Base-by-base conservation (phyloP, 1,284 basidiomycete species). In the Nidula niveotomentosa region DNA sequence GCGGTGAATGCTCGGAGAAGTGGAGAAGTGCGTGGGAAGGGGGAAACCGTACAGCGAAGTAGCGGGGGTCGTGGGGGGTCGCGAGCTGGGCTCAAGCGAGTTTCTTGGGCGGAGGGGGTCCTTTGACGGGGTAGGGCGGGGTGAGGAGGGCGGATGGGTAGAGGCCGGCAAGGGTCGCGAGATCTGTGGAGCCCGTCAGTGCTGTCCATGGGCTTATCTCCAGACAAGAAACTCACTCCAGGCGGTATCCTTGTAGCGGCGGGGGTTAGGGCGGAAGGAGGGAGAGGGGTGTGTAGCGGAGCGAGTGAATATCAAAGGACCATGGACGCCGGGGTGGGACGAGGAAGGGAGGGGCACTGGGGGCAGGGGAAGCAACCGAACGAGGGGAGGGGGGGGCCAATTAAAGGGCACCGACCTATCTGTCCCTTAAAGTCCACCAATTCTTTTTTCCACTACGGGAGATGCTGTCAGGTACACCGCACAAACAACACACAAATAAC, bases 131-230 rank as follows among this genome's bases (percentile, higher is more conserved):
- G 65, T 69, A 69, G 67, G 66, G 60, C 65, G 65, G 34, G 48
- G 30, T 6, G 71, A 69, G 47, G 55, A 60, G 65, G 59, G 76
- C 81, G 80, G 69, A 64, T 66, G 72, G 72, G 71, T 30, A 81
- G 88, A 82, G 79, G 87, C 89, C 88, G 89, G 82, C 86, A 89
- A 93, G 93, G 92, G 93, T 94, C 93, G 92, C 92, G 93, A 94
- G 91, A 85, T 81, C 89, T 93, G 23, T 49, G 50, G 51, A 48
- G 50, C 53, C 18, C 45, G 37, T 44, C 43, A 54, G 49, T 23
- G 36, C 37, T 46, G 47, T 53, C 23, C 10, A 51, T 12, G 18
- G 51, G 41, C 30, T 37, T 30, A 52, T 44, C 30, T 49, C 54
- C 54, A 45, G 36, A 51, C 36, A 48, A 46, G 34, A 37, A 9